Conservation (phyloP, 192 early-diverging fungal species). For the Coemansia sp. region DNA sequence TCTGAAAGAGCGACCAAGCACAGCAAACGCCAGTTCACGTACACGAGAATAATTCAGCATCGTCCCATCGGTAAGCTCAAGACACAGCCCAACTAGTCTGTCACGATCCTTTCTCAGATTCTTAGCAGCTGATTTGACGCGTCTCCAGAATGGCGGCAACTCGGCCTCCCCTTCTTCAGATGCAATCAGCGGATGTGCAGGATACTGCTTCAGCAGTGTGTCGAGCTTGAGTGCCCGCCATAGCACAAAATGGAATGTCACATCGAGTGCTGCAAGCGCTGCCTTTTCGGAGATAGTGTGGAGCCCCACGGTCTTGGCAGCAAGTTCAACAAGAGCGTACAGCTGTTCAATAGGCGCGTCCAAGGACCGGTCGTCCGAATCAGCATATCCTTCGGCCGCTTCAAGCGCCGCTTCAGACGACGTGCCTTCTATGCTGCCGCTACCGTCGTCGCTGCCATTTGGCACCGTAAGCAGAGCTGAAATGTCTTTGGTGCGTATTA, state of each 20-base stretch:
- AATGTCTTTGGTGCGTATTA: conserved; percentile 25
- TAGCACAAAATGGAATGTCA: conserved; percentile 33
- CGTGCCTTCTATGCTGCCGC: neutral
- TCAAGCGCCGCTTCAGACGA: neutral
- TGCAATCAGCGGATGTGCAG: neutral
- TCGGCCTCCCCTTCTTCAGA: conserved; percentile 2
- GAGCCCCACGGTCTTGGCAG: conserved; percentile 10
- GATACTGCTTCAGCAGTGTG: conserved; percentile 13
- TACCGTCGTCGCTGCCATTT: neutral
- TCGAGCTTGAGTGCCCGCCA: conserved; percentile 38
- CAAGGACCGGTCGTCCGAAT: conserved; percentile 2
- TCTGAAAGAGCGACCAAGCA: conserved; percentile 24
- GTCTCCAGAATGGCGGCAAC: conserved; percentile 3
- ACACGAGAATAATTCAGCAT: conserved; percentile 14
- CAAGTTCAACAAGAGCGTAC: conserved; percentile 17
- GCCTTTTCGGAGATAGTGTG: conserved; percentile 22
- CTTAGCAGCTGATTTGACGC: conserved; percentile 1
- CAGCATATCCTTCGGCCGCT: conserved; percentile 4
- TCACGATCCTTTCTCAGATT: conserved; percentile 29
- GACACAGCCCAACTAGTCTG: conserved; percentile 16
- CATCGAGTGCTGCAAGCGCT: conserved; percentile 34
- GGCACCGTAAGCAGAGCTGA: conserved; percentile 12
- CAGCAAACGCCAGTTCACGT: conserved; percentile 43
- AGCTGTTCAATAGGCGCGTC: conserved; percentile 15
- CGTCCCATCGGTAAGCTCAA: conserved; percentile 17